A percentile compares a stretch with the other conserved stretches of the same genome.
Conservation (phyloP, 2,329 filamentous ascomycete species). For the Dothideomycetidae sp. region DNA sequence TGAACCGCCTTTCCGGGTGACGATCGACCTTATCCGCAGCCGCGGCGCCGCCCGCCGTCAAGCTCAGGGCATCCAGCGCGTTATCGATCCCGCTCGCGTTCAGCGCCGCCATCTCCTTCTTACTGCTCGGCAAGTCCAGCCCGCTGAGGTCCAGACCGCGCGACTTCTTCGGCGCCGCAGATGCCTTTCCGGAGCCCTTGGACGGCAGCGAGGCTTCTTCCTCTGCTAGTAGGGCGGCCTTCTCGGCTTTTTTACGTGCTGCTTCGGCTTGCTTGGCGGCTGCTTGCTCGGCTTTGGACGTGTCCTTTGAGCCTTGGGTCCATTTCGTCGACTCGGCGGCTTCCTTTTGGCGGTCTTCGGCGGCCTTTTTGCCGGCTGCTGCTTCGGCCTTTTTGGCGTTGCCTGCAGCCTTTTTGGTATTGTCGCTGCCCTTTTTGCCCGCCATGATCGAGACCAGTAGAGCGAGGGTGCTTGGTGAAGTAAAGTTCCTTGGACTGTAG, state of each 20-base stretch:
- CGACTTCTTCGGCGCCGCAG: conserved; percentile 43
- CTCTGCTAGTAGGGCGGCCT: conserved; percentile 64
- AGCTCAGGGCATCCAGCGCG: conserved; percentile 71
- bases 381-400: conserved; percentile 87
- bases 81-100: conserved; percentile 87
- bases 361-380: conserved; percentile 65
- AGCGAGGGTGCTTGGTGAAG: neutral
- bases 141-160: conserved; percentile 61
- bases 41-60: conserved; percentile 44
- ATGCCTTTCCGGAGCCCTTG: conserved; percentile 53
- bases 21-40: conserved; percentile 60
- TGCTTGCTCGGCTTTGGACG: conserved; percentile 74
- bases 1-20: conserved; percentile 77
- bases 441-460: conserved; percentile 42
- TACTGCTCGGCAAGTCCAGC: conserved; percentile 45
- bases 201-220: conserved; percentile 59
- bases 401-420: conserved; percentile 77
- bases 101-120: conserved; percentile 43
- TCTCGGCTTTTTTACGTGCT: conserved; percentile 82
- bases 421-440: conserved; percentile 57
- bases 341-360: conserved; percentile 50
- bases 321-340: conserved; percentile 62
- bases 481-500: no score
- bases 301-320: conserved; percentile 73
- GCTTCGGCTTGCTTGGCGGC: conserved; percentile 70